Evolutionary conservation across 228 moss, liverwort and hornwort genomes (phyloP), one percentile per base, ranked within the genome.

Genomic region (Sphagnum magellanicum): DNA sequence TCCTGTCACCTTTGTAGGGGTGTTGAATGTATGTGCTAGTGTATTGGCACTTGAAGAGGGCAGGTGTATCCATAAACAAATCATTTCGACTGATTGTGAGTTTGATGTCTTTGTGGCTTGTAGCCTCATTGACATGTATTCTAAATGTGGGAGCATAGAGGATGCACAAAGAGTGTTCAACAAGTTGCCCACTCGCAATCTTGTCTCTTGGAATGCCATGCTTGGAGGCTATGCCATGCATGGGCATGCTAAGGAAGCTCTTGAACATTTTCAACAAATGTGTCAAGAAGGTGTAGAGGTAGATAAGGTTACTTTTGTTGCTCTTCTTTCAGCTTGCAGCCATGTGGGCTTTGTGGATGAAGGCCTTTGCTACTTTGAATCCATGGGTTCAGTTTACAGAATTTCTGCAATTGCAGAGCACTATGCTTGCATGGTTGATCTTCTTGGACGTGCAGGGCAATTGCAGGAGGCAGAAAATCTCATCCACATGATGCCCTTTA

Each of bases 331-430:
- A 10, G 59, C 59, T 59, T 59, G 59, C 59, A 59, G n/a, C 59
- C n/a, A 78, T 67, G 71, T 64, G 70, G 81, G 81, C 49, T 70
- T 78, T 17, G 78, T 81, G 48, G 78, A 75, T 5, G 63, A 75
- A 67, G 81, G 72, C 16, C 69, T 77, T 59, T 63, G 11, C 60
- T 78, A 78, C 48, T 81, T 81, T 60, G 16, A 53, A 57, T 71
- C 68, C 4, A n/a, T 78, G 62, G 53, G 70, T 63, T 65, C 3
- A 32, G 32, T 32, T 32, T 32, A 32, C 32, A 3, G 32, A 32
- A 32, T 32, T 32, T 32, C 32, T 32, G 32, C 32, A 32, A 32
- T 32, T 32, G 32, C 32, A 32, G 32, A 32, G 32, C 32, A 32
- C 32, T 32, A 32, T 32, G 32, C 32, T 32, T 32, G 32, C 32